Percentiles rank a stretch among this genome's conserved stretches.
phyloP scores from a whole-genome alignment of 2,329 filamentous ascomycete genomes.

The Aspergillus puulaauensis region DNA sequence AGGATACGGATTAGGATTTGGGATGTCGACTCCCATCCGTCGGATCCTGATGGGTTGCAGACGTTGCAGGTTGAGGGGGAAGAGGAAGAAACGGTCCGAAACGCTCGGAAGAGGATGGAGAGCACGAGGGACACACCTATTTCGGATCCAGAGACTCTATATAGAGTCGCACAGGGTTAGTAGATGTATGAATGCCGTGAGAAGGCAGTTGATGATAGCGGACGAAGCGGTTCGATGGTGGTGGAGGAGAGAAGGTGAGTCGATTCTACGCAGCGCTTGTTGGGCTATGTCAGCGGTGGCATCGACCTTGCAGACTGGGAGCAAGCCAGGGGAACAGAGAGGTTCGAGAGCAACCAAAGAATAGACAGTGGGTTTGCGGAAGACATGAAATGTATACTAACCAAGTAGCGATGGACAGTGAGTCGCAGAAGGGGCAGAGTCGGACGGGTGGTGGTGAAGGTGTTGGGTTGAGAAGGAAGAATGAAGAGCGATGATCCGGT shows the following conservation, averaged over 20 bases:
- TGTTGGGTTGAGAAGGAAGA: slow-evolving; percentile 16
- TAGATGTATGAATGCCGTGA: slow-evolving; percentile 19
- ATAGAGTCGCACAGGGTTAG: slow-evolving; percentile 32
- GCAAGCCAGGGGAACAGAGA: slow-evolving; percentile 17
- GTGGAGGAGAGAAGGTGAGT: slow-evolving; percentile 24
- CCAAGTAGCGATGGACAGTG: slow-evolving; percentile 11
- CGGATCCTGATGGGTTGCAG: slow-evolving; percentile 33
- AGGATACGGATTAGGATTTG: slow-evolving; percentile 17
- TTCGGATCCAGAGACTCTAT: slow-evolving; percentile 24
- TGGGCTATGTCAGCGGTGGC: slow-evolving; percentile 40
- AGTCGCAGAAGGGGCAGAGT: slow-evolving; percentile 6
- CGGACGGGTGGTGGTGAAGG: slow-evolving; percentile 4
- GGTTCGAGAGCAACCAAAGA: not conserved
- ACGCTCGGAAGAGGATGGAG: slow-evolving; percentile 36
- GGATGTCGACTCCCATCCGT: slow-evolving; percentile 19
- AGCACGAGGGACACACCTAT: slow-evolving; percentile 34
- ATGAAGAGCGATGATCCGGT: slow-evolving; percentile 28
- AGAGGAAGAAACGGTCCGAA: slow-evolving; percentile 29
- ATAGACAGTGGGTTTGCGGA: not conserved
- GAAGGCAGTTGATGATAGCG: slow-evolving; percentile 23
- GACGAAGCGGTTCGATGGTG: slow-evolving; percentile 20
- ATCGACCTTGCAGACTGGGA: slow-evolving; percentile 32
- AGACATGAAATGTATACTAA: slow-evolving; percentile 7
- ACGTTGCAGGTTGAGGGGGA: slow-evolving; percentile 26
- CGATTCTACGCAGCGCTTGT: slow-evolving; percentile 36